phyloP scores from a whole-genome alignment of 1,139 yeast genomes.

The Yamadazyma diospyri region DNA sequence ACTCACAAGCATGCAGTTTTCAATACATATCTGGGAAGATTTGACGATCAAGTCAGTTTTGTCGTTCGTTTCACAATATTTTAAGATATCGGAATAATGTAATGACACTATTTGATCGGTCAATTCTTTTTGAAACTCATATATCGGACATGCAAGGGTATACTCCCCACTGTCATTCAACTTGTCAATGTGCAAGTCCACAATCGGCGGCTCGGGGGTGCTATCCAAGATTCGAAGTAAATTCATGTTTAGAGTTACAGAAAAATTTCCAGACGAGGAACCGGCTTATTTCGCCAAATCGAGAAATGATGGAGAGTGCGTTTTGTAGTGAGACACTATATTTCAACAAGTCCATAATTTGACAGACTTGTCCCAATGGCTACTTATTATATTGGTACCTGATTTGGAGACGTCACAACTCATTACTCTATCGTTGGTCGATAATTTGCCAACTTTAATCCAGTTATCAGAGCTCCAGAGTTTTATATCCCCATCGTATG shows the following conservation, averaged over 20 bases:
- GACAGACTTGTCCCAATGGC: slow-evolving; percentile 84
- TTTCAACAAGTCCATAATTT: slow-evolving; percentile 48
- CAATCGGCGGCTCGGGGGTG: slow-evolving; percentile 80
- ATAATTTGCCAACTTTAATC: slow-evolving; percentile 51
- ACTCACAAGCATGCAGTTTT: slow-evolving; percentile 74
- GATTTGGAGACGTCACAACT: slow-evolving; percentile 55
- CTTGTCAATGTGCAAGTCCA: slow-evolving; percentile 44
- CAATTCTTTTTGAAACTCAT: slow-evolving; percentile 82
- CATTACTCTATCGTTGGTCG: slow-evolving; percentile 69
- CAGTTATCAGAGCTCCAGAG: slow-evolving; percentile 75
- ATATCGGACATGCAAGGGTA: slow-evolving; percentile 80
- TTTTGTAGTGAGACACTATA: neutral
- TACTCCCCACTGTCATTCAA: slow-evolving; percentile 61
- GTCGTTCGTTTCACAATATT: slow-evolving; percentile 72
- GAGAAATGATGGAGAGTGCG: neutral
- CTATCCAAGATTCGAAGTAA: slow-evolving; percentile 73
- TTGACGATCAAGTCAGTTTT: slow-evolving; percentile 58
- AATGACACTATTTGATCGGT: slow-evolving; percentile 91
- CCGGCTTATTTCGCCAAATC: too few species aligned
- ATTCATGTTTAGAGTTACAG: slow-evolving; percentile 48
- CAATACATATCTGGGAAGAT: slow-evolving; percentile 67
- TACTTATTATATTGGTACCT: slow-evolving; percentile 47
- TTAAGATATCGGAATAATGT: slow-evolving; percentile 85
- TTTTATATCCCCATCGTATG: slow-evolving; percentile 68
- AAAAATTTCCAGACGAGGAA: slow-evolving; percentile 5